Conservation (phyloP, 768 basidiomycete genomes). For the Strobilomyces echinocephalus region DNA sequence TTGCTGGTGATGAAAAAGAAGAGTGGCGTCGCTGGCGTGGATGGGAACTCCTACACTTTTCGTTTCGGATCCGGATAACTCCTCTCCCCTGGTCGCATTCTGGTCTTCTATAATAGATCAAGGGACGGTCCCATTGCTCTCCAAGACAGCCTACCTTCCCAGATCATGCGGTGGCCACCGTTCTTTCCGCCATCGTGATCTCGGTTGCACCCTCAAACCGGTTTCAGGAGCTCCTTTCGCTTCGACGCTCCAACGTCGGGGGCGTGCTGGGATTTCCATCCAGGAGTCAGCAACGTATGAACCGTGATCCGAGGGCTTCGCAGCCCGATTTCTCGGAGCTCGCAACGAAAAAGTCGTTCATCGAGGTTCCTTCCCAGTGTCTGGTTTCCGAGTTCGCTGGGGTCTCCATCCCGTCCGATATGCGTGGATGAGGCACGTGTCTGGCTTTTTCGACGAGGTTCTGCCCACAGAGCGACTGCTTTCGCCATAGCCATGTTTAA, state of each 20-base stretch:
- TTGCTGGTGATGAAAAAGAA: background rate
- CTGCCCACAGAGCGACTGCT: no score
- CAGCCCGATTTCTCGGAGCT: conserved; percentile 5
- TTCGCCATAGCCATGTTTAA: no score
- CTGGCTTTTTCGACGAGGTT: background rate
- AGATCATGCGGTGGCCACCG: background rate
- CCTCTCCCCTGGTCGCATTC: conserved; percentile 4
- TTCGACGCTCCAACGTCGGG: background rate
- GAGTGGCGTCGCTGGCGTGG: background rate
- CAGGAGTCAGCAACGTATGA: conserved; percentile 5
- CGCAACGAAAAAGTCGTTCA: background rate
- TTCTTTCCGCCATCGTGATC: background rate
- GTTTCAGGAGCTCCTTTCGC: background rate
- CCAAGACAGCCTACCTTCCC: conserved; percentile 3
- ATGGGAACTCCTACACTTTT: conserved; percentile 1
- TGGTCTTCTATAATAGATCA: conserved; percentile 5
- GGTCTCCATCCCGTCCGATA: conserved; percentile 1
- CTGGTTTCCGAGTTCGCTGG: background rate
- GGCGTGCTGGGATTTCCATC: background rate
- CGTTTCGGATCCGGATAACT: conserved; percentile 9
- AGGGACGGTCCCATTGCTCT: background rate
- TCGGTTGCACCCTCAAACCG: background rate
- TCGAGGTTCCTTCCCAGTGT: background rate
- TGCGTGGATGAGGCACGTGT: background rate
- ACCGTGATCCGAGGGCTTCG: conserved; percentile 21